Evolutionary conservation across 2,329 filamentous ascomycete species (phyloP), one percentile per base, ranked within the genome.

Genomic region (Penicillium psychrosexuale): DNA sequence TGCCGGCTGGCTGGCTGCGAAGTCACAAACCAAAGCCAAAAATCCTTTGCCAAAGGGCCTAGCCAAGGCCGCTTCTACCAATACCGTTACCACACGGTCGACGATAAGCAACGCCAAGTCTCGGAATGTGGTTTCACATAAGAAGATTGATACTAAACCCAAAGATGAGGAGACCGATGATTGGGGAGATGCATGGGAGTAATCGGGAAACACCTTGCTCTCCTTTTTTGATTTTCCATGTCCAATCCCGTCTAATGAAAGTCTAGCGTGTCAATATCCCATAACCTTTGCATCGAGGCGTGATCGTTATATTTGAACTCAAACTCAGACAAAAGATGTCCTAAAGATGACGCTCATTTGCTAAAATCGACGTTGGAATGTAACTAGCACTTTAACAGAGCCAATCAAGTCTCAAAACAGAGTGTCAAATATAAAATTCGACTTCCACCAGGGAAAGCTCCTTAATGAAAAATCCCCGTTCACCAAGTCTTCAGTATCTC

Each of bases 1-100:
- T 73, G 93, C 91, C 5, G 92, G 91, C 5, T 97, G 94, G 92
- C 75, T 97, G 22, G 91, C 90, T 12, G 91, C 92, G 12, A 91
- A 97, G 70, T 85, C 88, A 6, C 82, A 87, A 59, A 84, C 88
- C 59, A 97, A 95, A 65, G 39, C 74, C 1, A 82, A 81, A 64
- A 94, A 89, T 61, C 77, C 87, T 3, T 70, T 97, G 51, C 92
- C 93, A 0, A 99, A 96, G 74, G 93, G 93, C 0, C 71, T 97
- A 27, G 76, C 79, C 1, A 96, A 95, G 73, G 67, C 82, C 2
- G 57, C 73, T 1, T 61, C 71, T 13, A 63, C 71, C 8, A 63
- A 69, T 37, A 60, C 72, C 61, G 66, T 67, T 9, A 61, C 69
- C 3, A 71, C 70, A 55, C 72, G 77, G 55, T 73, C 73, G 45